These are phyloP conservation scores for Betula pendula DNA, from an alignment of 306 rosid genomes.

Conservation along the genomic window DNA sequence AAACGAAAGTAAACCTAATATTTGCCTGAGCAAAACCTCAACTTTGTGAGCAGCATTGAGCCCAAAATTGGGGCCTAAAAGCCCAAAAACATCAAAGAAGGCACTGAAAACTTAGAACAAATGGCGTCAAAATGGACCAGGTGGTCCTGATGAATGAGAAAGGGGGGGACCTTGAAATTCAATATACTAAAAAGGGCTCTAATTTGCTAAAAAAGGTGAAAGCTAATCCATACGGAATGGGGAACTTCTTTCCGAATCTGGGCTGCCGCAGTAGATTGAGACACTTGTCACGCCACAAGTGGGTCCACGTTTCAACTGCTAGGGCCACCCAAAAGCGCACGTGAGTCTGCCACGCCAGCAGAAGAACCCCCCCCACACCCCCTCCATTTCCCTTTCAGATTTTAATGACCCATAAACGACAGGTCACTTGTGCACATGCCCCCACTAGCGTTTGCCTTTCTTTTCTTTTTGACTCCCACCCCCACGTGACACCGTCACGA, in stretches of 20 bases:
- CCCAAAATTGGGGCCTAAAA: no score
- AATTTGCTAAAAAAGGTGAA: no score
- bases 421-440: slow-evolving; percentile 78
- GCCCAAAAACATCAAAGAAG: no score
- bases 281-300: slow-evolving; percentile 45
- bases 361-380: no score
- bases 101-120: no score
- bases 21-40: no score
- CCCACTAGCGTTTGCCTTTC: slow-evolving; percentile 39
- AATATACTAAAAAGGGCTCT: no score
- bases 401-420: slow-evolving; percentile 67
- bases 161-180: no score
- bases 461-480: slow-evolving; percentile 15
- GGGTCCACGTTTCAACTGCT: slow-evolving; percentile 37
- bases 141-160: no score
- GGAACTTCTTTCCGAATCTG: slow-evolving; percentile 5
- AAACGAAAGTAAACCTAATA: no score
- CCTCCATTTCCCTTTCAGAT: slow-evolving; percentile 40
- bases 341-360: slow-evolving; percentile 58
- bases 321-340: slow-evolving; percentile 43
- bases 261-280: slow-evolving; percentile 19
- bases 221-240: not conserved
- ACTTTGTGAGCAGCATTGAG: no score
- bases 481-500: slow-evolving; percentile 93
- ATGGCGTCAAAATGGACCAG: no score